Percentiles rank a stretch among this genome's conserved stretches.
These are phyloP conservation scores for Quercus tomentella DNA, from an alignment of 331 rosid genomes.

Conservation along the genomic window DNA sequence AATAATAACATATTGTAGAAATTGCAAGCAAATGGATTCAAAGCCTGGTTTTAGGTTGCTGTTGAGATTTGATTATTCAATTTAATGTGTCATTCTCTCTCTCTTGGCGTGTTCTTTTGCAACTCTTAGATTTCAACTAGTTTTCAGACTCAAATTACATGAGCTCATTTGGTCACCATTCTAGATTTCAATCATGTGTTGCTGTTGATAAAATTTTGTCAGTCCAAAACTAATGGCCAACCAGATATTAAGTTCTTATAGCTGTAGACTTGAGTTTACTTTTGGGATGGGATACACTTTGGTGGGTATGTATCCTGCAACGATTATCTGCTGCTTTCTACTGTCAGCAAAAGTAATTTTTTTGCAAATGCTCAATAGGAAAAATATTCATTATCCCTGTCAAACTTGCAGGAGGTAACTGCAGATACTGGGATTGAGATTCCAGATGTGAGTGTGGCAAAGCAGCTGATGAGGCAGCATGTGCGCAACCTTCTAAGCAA, in stretches of 20 bases:
- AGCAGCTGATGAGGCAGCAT: constrained; percentile 80
- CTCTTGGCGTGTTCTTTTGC: not conserved
- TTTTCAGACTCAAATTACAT: not conserved
- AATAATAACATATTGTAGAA: not conserved
- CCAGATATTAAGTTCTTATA: not conserved
- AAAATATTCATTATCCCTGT: constrained; percentile 5
- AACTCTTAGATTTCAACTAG: not conserved
- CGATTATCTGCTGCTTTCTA: not conserved
- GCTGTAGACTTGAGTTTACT: not conserved
- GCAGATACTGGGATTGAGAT: constrained; percentile 64
- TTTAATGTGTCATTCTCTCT: not conserved
- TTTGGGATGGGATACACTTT: not conserved
- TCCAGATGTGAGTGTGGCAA: constrained; percentile 58
- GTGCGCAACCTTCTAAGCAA: constrained; percentile 47
- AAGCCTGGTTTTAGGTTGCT: not conserved
- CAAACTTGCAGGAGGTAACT: constrained; percentile 71
- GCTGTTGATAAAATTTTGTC: not conserved
- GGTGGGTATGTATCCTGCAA: not conserved
- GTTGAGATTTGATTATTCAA: not conserved
- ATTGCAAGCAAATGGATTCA: not conserved
- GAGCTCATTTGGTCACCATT: not conserved
- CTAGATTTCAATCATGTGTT: not conserved
- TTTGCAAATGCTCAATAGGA: not conserved
- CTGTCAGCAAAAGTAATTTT: not conserved
- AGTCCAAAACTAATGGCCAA: not conserved